Base-by-base conservation (phyloP, 106 monocot genomes). In the Dioscorea alata region DNA sequence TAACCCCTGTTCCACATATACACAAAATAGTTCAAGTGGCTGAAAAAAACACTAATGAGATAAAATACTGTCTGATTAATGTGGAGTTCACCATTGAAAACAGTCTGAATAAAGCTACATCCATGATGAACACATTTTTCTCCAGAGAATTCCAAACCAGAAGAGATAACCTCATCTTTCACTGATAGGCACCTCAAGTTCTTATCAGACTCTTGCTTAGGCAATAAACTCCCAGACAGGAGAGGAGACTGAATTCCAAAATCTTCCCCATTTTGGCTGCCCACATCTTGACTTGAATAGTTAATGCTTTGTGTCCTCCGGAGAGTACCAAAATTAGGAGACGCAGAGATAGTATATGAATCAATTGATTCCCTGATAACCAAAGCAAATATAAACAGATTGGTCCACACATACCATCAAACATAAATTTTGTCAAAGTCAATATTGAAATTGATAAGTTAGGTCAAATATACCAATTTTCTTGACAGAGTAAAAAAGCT, bases 1-100 rank as follows among this genome's bases (percentile, higher is more conserved):
- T 97, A 42, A 92, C 62, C n/a, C 97, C 96, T 96, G 74, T 63
- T 64, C 16, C 61, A 65, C 15, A 77, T 0, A 54, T 18, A 54
- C 15, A 28, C 2, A 32, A 42, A 10, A 42, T 42, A 10, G 42
- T 1, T 42, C 42, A 42, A 42, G 42, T 42, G 10, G 42, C 42
- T 3, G 42, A 42, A 42, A 42, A 8, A 42, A 42, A 42, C 10
- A 34, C 3, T 34, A 42, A 42, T 42, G 42, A 2, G 0, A 42
- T 42, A 42, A 42, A 42, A 42, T 42, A 42, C 10, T 42, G 42
- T 42, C 6, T 42, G 10, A 42, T 10, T 42, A 42, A 42, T 6
- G 6, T 42, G 42, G 42, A 0, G 14, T 12, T 57, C 74, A 79
- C 79, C 79, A 65, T 79, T 79, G 69, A 79, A 79, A n/a, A 79